Percentiles rank a stretch among this genome's conserved stretches.
phyloP scores from a whole-genome alignment of 768 basidiomycete genomes.

The Dioszegia aurantiaca region DNA sequence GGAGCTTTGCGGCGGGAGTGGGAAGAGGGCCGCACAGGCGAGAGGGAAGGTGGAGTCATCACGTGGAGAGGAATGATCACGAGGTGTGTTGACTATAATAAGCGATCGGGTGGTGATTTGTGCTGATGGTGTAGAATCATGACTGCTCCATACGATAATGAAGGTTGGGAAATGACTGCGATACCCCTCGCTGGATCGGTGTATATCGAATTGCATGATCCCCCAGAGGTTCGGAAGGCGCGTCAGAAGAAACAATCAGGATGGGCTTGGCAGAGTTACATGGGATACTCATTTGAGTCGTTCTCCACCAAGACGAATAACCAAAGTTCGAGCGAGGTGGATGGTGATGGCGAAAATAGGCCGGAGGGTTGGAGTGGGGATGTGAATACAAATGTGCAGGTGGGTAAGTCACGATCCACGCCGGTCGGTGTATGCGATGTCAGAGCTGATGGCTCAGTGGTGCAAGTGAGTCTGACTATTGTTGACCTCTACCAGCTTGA shows the following conservation, averaged over 20 bases:
- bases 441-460: constrained; percentile 41
- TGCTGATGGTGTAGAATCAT: constrained; percentile 38
- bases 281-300: constrained; percentile 51
- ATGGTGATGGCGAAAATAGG: constrained; percentile 6
- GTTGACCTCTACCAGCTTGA: not conserved
- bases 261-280: constrained; percentile 39
- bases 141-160: constrained; percentile 50
- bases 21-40: constrained; percentile 15
- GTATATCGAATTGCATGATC: constrained; percentile 50
- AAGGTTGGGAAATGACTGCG: constrained; percentile 52
- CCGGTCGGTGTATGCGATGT: too few relatives aligned
- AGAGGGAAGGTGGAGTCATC: constrained; percentile 43
- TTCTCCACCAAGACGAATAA: constrained; percentile 39
- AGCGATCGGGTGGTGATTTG: not conserved
- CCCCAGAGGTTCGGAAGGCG: constrained; percentile 26
- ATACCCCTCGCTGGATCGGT: constrained; percentile 46
- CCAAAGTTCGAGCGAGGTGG: not conserved
- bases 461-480: constrained; percentile 36
- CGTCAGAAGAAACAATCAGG: constrained; percentile 35
- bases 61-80: constrained; percentile 54
- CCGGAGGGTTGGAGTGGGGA: constrained; percentile 48
- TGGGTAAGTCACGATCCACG: constrained; percentile 12
- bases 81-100: constrained; percentile 23
- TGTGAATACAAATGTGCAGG: constrained; percentile 52
- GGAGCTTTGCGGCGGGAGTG: constrained; percentile 28